phyloP scores from a whole-genome alignment of 768 basidiomycete species.

The Leucocoprinus leucothites region DNA sequence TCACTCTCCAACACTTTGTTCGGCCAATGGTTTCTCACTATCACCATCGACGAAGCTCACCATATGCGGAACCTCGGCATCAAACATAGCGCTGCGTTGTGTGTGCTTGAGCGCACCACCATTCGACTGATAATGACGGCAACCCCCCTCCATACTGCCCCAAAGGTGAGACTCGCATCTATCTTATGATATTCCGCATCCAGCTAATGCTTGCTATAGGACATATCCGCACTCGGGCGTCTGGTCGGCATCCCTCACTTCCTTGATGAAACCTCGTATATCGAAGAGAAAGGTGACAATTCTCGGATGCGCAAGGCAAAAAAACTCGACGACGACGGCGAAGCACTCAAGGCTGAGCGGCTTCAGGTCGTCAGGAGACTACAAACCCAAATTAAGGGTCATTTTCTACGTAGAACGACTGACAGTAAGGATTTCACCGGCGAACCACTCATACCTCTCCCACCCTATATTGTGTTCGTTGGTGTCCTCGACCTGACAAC shows the following conservation, averaged over 20 bases:
- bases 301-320: background rate
- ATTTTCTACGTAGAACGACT: background rate
- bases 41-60: conserved; percentile 22
- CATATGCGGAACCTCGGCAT: conserved; percentile 18
- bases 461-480: background rate
- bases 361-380: background rate
- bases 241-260: conserved; percentile 11
- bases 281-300: background rate
- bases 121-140: conserved; percentile 19
- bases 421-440: background rate
- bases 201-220: no score
- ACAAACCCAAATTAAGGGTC: background rate
- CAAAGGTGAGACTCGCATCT: no score
- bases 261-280: conserved; percentile 5
- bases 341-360: background rate
- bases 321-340: background rate
- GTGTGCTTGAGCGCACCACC: conserved; percentile 10
- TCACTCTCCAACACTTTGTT: conserved; percentile 12
- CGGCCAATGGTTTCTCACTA: conserved; percentile 15
- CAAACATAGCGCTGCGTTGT: conserved; percentile 14
- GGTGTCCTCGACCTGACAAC: background rate
- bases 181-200: no score
- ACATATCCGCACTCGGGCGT: conserved; percentile 7
- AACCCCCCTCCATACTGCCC: conserved; percentile 22
- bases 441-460: background rate